Conservation (phyloP, 441 rosid genomes). For the Populus trichocarpa region DNA sequence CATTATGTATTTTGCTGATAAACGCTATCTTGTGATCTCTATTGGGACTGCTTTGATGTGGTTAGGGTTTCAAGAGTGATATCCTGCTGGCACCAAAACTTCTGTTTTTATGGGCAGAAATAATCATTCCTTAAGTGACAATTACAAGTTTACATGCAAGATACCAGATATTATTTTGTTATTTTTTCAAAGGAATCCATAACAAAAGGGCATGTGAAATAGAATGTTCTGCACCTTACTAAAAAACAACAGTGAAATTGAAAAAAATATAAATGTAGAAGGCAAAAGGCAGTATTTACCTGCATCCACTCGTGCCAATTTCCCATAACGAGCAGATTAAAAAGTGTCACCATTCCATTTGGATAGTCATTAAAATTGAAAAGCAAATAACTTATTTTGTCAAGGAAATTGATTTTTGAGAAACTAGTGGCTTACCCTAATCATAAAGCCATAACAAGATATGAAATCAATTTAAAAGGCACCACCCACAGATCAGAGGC, state of each 20-base stretch:
- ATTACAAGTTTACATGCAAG: neutral
- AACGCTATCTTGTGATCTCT: too few species aligned
- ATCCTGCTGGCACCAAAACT: neutral
- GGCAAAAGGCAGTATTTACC: slow-evolving; percentile 39
- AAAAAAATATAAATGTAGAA: slow-evolving; percentile 5
- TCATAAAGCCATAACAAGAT: neutral
- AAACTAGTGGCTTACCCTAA: neutral
- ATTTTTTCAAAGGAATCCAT: too few species aligned
- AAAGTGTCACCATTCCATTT: slow-evolving; percentile 97
- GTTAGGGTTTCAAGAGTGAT: neutral
- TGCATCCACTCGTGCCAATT: slow-evolving; percentile 98
- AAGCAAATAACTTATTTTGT: slow-evolving; percentile 67
- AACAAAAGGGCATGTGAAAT: neutral
- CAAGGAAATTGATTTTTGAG: slow-evolving; percentile 38
- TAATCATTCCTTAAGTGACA: neutral
- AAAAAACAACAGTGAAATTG: neutral
- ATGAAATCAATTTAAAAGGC: neutral
- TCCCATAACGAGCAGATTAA: slow-evolving; percentile 85
- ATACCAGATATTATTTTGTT: neutral
- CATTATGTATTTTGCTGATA: neutral
- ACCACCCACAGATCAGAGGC: neutral
- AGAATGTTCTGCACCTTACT: neutral
- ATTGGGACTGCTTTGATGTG: neutral
- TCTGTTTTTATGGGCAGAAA: neutral
- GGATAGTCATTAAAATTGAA: slow-evolving; percentile 98